Base-by-base conservation (phyloP, 1,139 yeast genomes). In the Hansenula lynferdii region DNA sequence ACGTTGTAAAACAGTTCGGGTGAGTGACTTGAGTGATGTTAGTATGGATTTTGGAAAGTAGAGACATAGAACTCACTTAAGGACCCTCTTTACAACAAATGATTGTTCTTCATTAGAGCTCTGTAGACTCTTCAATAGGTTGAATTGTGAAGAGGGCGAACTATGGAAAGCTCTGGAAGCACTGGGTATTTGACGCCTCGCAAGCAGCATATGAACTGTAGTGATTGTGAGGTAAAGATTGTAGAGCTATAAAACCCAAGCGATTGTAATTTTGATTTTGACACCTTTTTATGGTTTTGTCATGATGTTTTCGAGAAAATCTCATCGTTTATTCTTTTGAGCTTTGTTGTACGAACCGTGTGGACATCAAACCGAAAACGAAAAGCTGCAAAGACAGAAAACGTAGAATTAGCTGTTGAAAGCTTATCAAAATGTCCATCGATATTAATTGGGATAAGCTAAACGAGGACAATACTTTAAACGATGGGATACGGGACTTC, bases 401-500 rank as follows among this genome's bases (percentile, higher is more conserved):
- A 28, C 8, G n/a, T 23, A 11, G 6, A 28, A 5, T n/a, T 17
- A 20, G 7, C 6, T n/a, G 15, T 6, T 10, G 90, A 21, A 21
- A 21, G 22, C 66, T 92, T 25, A 7, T 18, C 10, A 17, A 11
- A 12, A 30, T 92, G 98, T 90, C 97, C 1, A 77, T 92, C 49
- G 95, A 90, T 46, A 81, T 92, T 45, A 80, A 89, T 58, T 92
- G 98, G 98, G 77, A 77, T 19, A 65, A 70, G 23, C 66, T 92
- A 18, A 69, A 73, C 14, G 66, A 74, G 10, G 89, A 83, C 48
- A 68, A 65, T 23, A 57, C 65, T 4, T 68, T 80, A 21, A 77
- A 72, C 44, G 70, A 70, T 21, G 63, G 75, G 9, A 69, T 92
- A 6, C 67, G 75, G 35, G 69, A 68, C 22, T 82, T 85, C 49